Evolutionary conservation across 257 asterid genomes (phyloP).

Genomic region (Plantago ovata): DNA sequence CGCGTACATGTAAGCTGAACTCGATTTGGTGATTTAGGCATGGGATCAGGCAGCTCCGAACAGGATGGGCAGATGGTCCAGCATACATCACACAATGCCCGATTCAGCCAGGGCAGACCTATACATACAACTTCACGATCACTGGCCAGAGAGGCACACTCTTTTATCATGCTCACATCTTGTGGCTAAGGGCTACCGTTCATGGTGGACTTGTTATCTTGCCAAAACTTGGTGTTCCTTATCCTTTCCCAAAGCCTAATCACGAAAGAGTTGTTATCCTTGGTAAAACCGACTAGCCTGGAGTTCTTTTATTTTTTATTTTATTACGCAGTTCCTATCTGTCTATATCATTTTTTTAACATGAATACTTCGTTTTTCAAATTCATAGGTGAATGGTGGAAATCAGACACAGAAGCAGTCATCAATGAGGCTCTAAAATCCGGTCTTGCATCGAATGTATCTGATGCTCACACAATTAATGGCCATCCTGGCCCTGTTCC

Average conservation of each 20-base stretch:
- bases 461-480: constrained; percentile 91
- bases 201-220: constrained; percentile 65
- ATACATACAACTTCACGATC: constrained; percentile 55
- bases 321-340: not conserved
- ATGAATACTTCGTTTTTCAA: not conserved
- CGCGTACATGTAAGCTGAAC: too few relatives aligned
- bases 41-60: constrained; percentile 57
- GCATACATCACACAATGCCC: constrained; percentile 78
- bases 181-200: constrained; percentile 65
- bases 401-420: constrained; percentile 79
- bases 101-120: constrained; percentile 57
- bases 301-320: not conserved
- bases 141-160: constrained; percentile 71
- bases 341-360: not conserved
- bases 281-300: constrained; percentile 25
- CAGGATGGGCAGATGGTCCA: constrained; percentile 82
- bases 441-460: constrained; percentile 82
- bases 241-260: constrained; percentile 65
- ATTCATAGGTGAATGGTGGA: constrained; percentile 91
- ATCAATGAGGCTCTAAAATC: constrained; percentile 65
- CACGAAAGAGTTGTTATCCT: constrained; percentile 49
- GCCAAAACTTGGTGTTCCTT: constrained; percentile 58
- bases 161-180: constrained; percentile 66
- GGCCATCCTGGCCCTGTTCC: constrained; percentile 68
- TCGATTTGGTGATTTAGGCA: constrained; percentile 40